Evolutionary conservation across 2,329 filamentous ascomycete genomes (phyloP), one percentile per base, ranked within the genome.

Genomic region (Triangularia verruculosa): DNA sequence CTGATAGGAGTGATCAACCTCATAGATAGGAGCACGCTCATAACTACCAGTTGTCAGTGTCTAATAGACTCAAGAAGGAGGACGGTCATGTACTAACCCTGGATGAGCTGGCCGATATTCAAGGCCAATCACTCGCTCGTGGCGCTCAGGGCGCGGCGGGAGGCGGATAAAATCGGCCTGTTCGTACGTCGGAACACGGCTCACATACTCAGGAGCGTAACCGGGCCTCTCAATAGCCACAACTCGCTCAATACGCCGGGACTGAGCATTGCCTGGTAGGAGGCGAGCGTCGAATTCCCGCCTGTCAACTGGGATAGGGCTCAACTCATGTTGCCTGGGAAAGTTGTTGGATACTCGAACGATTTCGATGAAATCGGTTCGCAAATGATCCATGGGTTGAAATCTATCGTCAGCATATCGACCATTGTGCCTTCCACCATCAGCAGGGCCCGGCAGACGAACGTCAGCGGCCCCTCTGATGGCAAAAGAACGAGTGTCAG

Each of bases 331-430:
- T 25, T 63, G 69, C 30, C 64, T 66, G 4, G 70, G 70, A 39
- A 72, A 72, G 51, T 67, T 69, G 59, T 70, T 68, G 8, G 66
- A 63, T 9, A 72, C 68, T 34, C 68, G 64, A 17, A 71, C 66
- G 39, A 71, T 67, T 15, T 71, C 63, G 3, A 61, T 63, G 39
- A 61, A 64, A 34, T 69, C 64, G 25, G 43, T 57, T 22, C 52
- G 61, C 27, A 62, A 27, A 13, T 56, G 53, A 15, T 69, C 63
- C 15, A 65, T 59, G 8, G 61, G 62, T 17, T 54, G 57, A 20
- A 25, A 61, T 24, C 60, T 57, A 2, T 55, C 12, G 9, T 65
- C 62, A 39, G 9, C 24, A 28, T 57, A 52, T n/a, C 55, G 61
- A 13, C 24, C 27, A 20, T 63, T 39, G 22, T 58, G 59, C 20